Base-by-base conservation (phyloP, 108 stramenopile genomes). In the Skeletonema marinoi region DNA sequence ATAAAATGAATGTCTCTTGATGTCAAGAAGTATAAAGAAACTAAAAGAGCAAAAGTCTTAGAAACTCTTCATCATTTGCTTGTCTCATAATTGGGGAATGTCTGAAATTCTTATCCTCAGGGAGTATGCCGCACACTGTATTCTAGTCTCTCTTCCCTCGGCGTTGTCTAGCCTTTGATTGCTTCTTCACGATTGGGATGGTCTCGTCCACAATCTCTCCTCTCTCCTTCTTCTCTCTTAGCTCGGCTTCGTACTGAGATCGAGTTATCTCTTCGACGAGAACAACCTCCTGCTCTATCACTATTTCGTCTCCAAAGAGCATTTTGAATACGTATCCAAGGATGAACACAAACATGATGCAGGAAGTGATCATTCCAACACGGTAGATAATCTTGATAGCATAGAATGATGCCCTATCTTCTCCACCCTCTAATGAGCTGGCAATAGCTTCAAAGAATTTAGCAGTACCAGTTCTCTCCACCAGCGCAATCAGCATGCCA, bases 261-360 rank as follows among this genome's bases (percentile, higher is more conserved):
- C 39, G 36, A 19, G 70, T 60, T 6, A 71, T 54, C 41, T 71
- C 39, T 54, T 71, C 70, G 16, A 60, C 38, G 36, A 71, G 41
- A 6, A 71, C 70, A 42, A 71, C 59, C 13, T 71, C 70, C 21
- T 60, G 59, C 38, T 60, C 70, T 32, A 71, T 31, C 19, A 71
- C 59, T 60, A 71, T 60, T 41, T 71, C 70, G 6, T 71, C 70
- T 11, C 70, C 70, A 35, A 39, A 35, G 11, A 71, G 10, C 59
- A 60, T 21, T 30, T 38, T 71, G 5, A 71, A 19, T 2, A 71
- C 1, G 7, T 19, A 16, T 13, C 70, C 70, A 32, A 71, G 3
- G 36, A 71, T 10, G 5, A 39, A 71, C 10, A 71, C 70, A 60
- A 60, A 59, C 38, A 71, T 29, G 32, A 71, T 71, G 32, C 21